Base-by-base conservation (phyloP, 805 yeast genomes). In the Jamesozyma piceae region DNA sequence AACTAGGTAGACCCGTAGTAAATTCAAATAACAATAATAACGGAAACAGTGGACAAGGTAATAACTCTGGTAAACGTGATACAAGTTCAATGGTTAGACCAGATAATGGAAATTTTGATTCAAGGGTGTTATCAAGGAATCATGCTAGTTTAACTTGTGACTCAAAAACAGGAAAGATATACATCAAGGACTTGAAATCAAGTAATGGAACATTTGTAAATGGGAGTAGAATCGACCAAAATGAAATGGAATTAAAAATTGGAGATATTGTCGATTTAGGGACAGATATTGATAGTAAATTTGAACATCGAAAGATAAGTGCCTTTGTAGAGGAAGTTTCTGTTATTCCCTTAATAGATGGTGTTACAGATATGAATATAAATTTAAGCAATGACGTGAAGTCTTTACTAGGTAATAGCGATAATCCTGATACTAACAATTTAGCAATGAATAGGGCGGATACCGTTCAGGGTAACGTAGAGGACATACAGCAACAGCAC, bases 171-270 rank as follows among this genome's bases (percentile, higher is more conserved):
- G 88, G 89, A 4, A 73, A 73, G 45, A 71, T 94, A 18, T 86
- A 72, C 71, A 73, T 92, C 21, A 77, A 80, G 50, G 99, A 92
- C 65, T 73, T 88, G 55, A 87, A 88, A 44, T 82, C 95, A 2
- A 83, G 95, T 20, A 92, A 92, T 63, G 99, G 99, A 9, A 90
- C 98, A 0, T 94, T 82, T 60, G 76, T 92, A 38, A 92, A 92
- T 60, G 85, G 80, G 28, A 69, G 65, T 34, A 79, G 88, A 48
- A 71, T 92, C 10, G 72, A 71, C 44, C 64, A 67, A 10, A 53
- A 55, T 41, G 82, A 77, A 35, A 76, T 75, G 18, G 85, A 80
- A 50, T 63, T 92, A 39, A 72, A 78, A 43, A 69, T 78, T n/a
- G 89, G 85, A 21, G 98, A 92, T 62, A 70, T 76, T n/a, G 72